These are phyloP conservation scores for Castanospermum australe DNA, from an alignment of 306 rosid genomes.

Conservation along the genomic window DNA sequence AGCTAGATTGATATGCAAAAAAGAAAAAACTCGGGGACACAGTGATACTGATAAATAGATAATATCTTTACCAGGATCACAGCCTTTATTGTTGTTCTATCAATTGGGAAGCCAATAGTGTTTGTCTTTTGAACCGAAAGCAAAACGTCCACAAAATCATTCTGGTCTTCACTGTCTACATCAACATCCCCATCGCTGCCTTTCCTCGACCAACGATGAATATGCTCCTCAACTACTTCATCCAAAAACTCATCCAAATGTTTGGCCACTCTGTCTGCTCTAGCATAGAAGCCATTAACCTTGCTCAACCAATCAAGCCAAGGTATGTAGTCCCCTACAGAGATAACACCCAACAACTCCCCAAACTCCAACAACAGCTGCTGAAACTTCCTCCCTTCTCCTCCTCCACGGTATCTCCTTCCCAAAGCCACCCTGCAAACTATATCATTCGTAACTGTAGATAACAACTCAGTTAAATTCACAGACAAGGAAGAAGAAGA, in stretches of 20 bases:
- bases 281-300: constrained; percentile 16
- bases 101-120: not conserved
- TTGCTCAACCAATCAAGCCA: constrained; percentile 31
- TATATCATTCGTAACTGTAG: not conserved
- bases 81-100: constrained; percentile 18
- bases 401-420: constrained; percentile 17
- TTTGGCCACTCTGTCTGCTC: constrained; percentile 12
- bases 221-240: constrained; percentile 3
- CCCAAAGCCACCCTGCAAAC: constrained; percentile 10
- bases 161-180: not conserved
- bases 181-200: not conserved
- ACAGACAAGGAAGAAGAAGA: not conserved
- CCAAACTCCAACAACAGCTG: constrained; percentile 15
- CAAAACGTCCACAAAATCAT: constrained; percentile 38
- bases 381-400: constrained; percentile 15
- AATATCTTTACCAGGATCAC: constrained; percentile 17
- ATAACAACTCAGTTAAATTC: not conserved
- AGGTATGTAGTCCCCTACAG: constrained; percentile 21
- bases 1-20: too few species aligned
- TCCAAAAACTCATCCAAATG: constrained; percentile 18
- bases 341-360: constrained; percentile 14
- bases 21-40: not conserved
- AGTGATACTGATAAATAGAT: not conserved
- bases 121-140: not conserved
- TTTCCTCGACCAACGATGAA: not conserved